Conservation (phyloP, 352 stramenopile species). For the Phytopythium boreale region DNA sequence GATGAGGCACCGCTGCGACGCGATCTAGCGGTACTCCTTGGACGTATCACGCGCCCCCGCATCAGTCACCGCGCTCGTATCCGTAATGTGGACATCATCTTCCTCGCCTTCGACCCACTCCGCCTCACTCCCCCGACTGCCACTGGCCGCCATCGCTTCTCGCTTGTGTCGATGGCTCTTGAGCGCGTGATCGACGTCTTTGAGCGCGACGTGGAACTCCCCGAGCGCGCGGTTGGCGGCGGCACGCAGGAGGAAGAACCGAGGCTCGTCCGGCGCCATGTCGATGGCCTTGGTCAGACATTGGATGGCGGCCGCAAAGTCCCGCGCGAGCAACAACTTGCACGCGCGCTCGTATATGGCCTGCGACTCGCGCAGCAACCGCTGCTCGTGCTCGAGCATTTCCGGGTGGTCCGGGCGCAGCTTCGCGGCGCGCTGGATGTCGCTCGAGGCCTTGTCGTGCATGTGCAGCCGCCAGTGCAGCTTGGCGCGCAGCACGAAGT, state of each 20-base stretch:
- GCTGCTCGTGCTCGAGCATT: conserved; percentile 65
- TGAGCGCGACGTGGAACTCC: conserved; percentile 52
- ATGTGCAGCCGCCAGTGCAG: conserved; percentile 77
- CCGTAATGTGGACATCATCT: not conserved
- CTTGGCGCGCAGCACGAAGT: conserved; percentile 79
- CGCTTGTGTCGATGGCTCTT: conserved; percentile 39
- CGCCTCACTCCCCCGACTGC: not conserved
- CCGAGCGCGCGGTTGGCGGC: conserved; percentile 61
- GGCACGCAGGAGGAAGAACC: conserved; percentile 66
- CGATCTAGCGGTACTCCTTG: conserved; percentile 57
- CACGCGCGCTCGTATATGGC: conserved; percentile 68
- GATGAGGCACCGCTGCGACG: conserved; percentile 68
- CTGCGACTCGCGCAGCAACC: conserved; percentile 64
- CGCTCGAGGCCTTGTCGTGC: conserved; percentile 66
- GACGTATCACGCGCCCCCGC: conserved; percentile 27
- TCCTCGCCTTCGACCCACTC: not conserved
- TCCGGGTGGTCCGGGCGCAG: conserved; percentile 65
- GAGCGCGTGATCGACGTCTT: conserved; percentile 60
- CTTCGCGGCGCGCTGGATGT: conserved; percentile 56
- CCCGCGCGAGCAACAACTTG: conserved; percentile 40
- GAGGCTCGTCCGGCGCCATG: conserved; percentile 64
- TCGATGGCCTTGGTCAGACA: conserved; percentile 63
- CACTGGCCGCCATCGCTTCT: not conserved
- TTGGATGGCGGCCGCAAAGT: conserved; percentile 57
- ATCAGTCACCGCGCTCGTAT: not conserved